These are phyloP conservation scores for Jacaranda copaia DNA, from an alignment of 257 asterid species.

Conservation along the genomic window DNA sequence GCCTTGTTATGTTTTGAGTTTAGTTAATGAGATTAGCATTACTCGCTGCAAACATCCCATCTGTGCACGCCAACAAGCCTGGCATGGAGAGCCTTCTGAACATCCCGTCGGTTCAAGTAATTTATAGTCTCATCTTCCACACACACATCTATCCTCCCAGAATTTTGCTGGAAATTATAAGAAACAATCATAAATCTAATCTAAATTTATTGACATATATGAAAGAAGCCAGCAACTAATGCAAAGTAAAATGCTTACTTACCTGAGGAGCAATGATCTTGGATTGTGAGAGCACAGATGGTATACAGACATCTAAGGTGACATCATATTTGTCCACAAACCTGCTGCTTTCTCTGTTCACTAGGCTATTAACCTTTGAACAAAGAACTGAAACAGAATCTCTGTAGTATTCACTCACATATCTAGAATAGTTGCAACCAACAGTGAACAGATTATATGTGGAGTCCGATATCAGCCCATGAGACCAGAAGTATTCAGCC, in stretches of 20 bases:
- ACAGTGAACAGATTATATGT: slow-evolving; percentile 64
- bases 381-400: slow-evolving; percentile 59
- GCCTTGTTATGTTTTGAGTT: background rate
- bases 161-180: slow-evolving; percentile 46
- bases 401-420: slow-evolving; percentile 65
- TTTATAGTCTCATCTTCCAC: slow-evolving; percentile 65
- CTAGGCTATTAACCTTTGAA: slow-evolving; percentile 60
- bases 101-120: slow-evolving; percentile 70
- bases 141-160: slow-evolving; percentile 66
- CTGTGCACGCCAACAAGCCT: slow-evolving; percentile 61
- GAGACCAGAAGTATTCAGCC: slow-evolving; percentile 83
- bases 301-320: slow-evolving; percentile 75
- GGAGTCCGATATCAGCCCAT: slow-evolving; percentile 74
- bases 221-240: background rate
- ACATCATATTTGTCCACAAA: slow-evolving; percentile 76
- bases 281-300: slow-evolving; percentile 72
- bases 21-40: slow-evolving; percentile 21
- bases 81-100: slow-evolving; percentile 69
- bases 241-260: slow-evolving; percentile 40
- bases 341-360: slow-evolving; percentile 63
- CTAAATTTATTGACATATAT: background rate
- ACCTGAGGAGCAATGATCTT: slow-evolving; percentile 63
- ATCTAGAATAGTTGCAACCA: slow-evolving; percentile 68
- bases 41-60: slow-evolving; percentile 80
- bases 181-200: background rate